phyloP scores from a whole-genome alignment of 306 rosid species.

The Fagus crenata region DNA sequence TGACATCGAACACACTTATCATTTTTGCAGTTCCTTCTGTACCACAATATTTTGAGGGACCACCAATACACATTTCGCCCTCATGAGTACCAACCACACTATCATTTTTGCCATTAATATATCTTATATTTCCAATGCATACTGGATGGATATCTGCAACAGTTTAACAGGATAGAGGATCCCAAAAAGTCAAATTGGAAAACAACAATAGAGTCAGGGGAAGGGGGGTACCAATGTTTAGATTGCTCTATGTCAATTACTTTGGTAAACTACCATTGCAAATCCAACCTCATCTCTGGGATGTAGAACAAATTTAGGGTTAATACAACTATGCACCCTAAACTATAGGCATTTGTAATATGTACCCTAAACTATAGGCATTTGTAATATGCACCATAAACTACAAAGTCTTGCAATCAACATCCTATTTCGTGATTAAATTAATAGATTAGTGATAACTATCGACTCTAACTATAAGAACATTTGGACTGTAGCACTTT shows the following conservation, averaged over 20 bases:
- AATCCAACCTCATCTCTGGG: neutral
- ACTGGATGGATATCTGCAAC: slow-evolving; percentile 2
- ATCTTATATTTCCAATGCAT: neutral
- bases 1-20: neutral
- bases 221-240: neutral
- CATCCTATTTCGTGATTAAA: too few species aligned
- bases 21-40: slow-evolving; percentile 2
- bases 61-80: neutral
- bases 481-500: too few species aligned
- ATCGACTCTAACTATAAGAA: too few species aligned
- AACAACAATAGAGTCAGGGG: neutral
- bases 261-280: neutral
- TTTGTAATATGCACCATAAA: too few species aligned
- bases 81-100: neutral
- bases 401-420: too few species aligned
- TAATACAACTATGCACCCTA: too few species aligned
- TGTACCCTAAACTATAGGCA: too few species aligned
- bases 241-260: neutral
- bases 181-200: neutral
- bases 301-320: neutral
- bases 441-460: too few species aligned
- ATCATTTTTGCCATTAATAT: neutral
- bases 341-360: too few species aligned
- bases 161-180: neutral
- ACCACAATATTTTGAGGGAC: neutral